These are phyloP conservation scores for Globisporangium camurandrum DNA, from an alignment of 352 stramenopile genomes.

Conservation along the genomic window DNA sequence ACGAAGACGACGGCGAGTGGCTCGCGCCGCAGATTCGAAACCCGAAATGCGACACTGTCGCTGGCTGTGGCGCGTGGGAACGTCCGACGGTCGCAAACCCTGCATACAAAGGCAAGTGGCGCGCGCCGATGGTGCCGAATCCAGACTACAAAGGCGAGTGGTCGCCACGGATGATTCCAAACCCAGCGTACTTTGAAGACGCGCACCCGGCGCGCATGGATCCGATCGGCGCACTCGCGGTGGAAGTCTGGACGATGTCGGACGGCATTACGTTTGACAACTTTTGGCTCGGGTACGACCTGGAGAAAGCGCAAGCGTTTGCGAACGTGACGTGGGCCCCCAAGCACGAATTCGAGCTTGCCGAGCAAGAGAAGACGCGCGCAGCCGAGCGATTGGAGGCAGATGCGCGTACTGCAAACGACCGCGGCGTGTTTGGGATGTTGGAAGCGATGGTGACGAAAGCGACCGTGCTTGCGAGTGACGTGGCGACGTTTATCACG, in stretches of 20 bases:
- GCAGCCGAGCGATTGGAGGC: slow-evolving; percentile 30
- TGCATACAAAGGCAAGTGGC: slow-evolving; percentile 91
- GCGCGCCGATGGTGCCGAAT: slow-evolving; percentile 86
- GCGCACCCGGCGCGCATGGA: slow-evolving; percentile 71
- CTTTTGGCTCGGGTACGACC: slow-evolving; percentile 86
- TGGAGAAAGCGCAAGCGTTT: slow-evolving; percentile 72
- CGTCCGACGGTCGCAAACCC: slow-evolving; percentile 86
- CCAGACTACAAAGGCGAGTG: slow-evolving; percentile 90
- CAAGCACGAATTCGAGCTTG: slow-evolving; percentile 64
- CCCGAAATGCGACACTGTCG: slow-evolving; percentile 72
- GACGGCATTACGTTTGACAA: slow-evolving; percentile 90
- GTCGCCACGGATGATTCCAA: slow-evolving; percentile 85
- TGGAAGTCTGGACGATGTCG: slow-evolving; percentile 91
- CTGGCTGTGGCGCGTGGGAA: slow-evolving; percentile 90
- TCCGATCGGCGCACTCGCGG: slow-evolving; percentile 80
- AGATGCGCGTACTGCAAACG: slow-evolving; percentile 34
- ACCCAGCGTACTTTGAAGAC: slow-evolving; percentile 87
- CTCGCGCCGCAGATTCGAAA: slow-evolving; percentile 86
- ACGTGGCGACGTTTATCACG: slow-evolving; percentile 44
- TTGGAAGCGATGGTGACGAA: no score
- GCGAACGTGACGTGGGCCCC: slow-evolving; percentile 60
- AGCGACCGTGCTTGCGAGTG: slow-evolving; percentile 19
- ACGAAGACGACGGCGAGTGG: slow-evolving; percentile 90
- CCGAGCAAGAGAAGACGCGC: slow-evolving; percentile 42
- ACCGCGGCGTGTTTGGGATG: slow-evolving; percentile 37